phyloP scores from a whole-genome alignment of 2,329 filamentous ascomycete species.

The Colletotrichum sp. region DNA sequence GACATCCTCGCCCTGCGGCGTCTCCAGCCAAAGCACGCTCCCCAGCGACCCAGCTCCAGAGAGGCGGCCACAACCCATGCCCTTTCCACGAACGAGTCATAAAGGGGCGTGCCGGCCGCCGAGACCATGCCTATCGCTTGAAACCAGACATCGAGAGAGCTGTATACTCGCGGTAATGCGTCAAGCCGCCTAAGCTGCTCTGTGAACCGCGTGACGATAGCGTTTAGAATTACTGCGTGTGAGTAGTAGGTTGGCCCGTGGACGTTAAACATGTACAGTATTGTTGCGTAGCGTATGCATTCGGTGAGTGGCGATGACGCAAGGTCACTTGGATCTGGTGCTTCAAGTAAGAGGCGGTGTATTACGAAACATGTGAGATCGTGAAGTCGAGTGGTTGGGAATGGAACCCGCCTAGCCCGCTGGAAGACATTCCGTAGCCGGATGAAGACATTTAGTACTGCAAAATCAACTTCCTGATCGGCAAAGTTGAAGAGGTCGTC shows the following conservation, averaged over 20 bases:
- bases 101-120: slow-evolving; percentile 29
- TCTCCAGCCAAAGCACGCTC: slow-evolving; percentile 34
- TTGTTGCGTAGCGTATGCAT: slow-evolving; percentile 49
- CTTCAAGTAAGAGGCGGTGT: slow-evolving; percentile 48
- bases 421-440: background rate
- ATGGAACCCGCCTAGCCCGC: slow-evolving; percentile 25
- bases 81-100: slow-evolving; percentile 32
- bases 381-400: slow-evolving; percentile 52
- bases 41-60: background rate
- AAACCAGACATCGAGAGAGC: slow-evolving; percentile 46
- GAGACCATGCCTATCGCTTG: slow-evolving; percentile 44
- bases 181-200: slow-evolving; percentile 29
- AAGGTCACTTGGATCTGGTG: background rate
- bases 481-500: slow-evolving; percentile 19
- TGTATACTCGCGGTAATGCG: slow-evolving; percentile 16
- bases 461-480: slow-evolving; percentile 36
- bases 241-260: slow-evolving; percentile 63
- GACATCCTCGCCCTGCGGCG: slow-evolving; percentile 15
- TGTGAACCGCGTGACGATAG: slow-evolving; percentile 36
- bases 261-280: slow-evolving; percentile 57
- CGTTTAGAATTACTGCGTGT: slow-evolving; percentile 45
- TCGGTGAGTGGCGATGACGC: slow-evolving; percentile 36
- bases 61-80: slow-evolving; percentile 18
- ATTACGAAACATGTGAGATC: slow-evolving; percentile 61
- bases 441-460: background rate